Percentiles rank a stretch among this genome's conserved stretches.
phyloP scores from a whole-genome alignment of 2,329 filamentous ascomycete genomes.

The Pochonia chlamydosporia region DNA sequence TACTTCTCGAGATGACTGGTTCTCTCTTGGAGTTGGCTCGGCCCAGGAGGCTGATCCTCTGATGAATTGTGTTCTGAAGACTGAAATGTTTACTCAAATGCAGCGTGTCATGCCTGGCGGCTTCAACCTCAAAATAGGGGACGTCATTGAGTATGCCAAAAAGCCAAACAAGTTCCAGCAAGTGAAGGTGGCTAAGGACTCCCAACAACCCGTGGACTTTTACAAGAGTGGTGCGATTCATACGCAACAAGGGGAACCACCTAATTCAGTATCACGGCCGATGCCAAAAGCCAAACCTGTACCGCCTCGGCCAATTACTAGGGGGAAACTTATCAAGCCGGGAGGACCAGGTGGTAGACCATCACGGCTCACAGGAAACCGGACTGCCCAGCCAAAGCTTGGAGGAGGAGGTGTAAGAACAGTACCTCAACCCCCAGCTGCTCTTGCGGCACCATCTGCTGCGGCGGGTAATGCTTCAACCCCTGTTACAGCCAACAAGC shows the following conservation, averaged over 20 bases:
- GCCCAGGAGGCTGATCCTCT: conserved; percentile 91
- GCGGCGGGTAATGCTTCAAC: conserved; percentile 4
- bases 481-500: conserved; percentile 13
- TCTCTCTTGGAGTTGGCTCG: conserved; percentile 84
- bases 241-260: conserved; percentile 75
- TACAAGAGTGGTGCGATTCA: conserved; percentile 95
- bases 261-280: conserved; percentile 74
- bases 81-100: conserved; percentile 93
- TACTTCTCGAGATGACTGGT: conserved; percentile 89
- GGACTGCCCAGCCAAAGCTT: conserved; percentile 38
- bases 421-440: conserved; percentile 29
- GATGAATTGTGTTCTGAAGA: conserved; percentile 90
- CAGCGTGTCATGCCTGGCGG: conserved; percentile 72
- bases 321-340: conserved; percentile 85
- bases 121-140: conserved; percentile 75
- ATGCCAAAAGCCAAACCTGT: conserved; percentile 85
- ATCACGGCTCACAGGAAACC: conserved; percentile 58
- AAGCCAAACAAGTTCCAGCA: conserved; percentile 88
- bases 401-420: conserved; percentile 27
- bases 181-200: conserved; percentile 88
- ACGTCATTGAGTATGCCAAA: conserved; percentile 91
- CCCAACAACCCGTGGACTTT: conserved; percentile 66
- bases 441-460: conserved; percentile 10
- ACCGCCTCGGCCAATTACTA: conserved; percentile 83
- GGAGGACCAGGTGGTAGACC: conserved; percentile 80